Base-by-base conservation (phyloP, 2,329 filamentous ascomycete genomes). In the Pseudocercospora fijiensis region DNA sequence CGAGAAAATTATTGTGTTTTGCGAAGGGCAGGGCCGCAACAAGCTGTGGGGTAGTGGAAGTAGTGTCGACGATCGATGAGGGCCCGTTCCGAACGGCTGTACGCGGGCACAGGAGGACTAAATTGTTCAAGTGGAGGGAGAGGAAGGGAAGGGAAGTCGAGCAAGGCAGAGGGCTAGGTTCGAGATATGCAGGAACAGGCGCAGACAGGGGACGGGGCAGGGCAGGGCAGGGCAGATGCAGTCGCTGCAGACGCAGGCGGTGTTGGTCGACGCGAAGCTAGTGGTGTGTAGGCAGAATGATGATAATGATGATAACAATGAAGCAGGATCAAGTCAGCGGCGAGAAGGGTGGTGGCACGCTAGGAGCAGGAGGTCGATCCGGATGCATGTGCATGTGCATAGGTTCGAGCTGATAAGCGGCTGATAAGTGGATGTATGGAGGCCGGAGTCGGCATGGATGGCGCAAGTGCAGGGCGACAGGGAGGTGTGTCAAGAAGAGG, bases 1-100 rank as follows among this genome's bases (percentile, higher is more conserved):
- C 10, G 49, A 58, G 56, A 58, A 51, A 58, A 30, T 63, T 60
- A 56, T 63, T 63, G 55, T 45, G 47, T 63, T 49, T 63, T 51
- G 55, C 45, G 61, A 58, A 55, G 41, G 47, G 60, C 60, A 62
- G 58, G 57, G 47, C 57, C 49, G 47, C 16, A 28, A 53, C 5
- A 28, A 53, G 45, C 16, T 53, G 49, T 53, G 49, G 49, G 49
- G 49, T 27, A 26, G 27, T 26, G 49, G 49, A 16, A 26, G 27
- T 26, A 27, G 49, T 52, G 61, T 47, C 57, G 49, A 58, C 47
- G 56, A 58, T 43, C 49, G 49, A 52, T 52, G 49, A 52, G 49
- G 52, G 52, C 52, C 28, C 52, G 52, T 56, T 37, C 28, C 57
- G 47, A 30, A 30, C 57, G 41, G 57, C 13, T n/a, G 56, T 45